Evolutionary conservation across 345 rosid genomes (phyloP).

Genomic region (Noccaea caerulescens): DNA sequence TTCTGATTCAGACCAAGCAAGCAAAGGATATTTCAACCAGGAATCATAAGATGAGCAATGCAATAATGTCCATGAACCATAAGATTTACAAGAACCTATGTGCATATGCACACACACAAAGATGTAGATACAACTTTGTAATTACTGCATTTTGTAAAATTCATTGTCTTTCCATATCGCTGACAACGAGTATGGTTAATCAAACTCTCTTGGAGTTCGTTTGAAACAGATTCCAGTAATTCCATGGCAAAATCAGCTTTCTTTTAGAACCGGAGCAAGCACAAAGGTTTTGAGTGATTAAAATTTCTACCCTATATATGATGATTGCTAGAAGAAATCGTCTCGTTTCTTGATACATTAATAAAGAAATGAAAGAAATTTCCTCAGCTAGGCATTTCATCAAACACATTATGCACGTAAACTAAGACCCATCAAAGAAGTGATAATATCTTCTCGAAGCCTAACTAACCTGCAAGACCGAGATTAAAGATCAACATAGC

Average conservation of each 20-base stretch:
- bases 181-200: background rate
- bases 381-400: constrained; percentile 42
- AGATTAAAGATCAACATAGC: constrained; percentile 66
- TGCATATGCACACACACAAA: background rate
- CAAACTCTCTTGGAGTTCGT: background rate
- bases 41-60: background rate
- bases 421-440: constrained; percentile 10
- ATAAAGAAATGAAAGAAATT: background rate
- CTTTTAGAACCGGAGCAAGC: constrained; percentile 1
- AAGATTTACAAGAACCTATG: background rate
- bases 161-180: background rate
- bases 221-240: constrained; percentile 5
- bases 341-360: background rate
- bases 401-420: constrained; percentile 47
- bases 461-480: constrained; percentile 73
- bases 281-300: background rate
- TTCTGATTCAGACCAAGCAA: constrained; percentile 9
- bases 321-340: background rate
- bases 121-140: too few species aligned
- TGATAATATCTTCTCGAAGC: background rate
- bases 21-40: background rate
- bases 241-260: background rate
- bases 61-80: constrained; percentile 10
- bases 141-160: background rate
- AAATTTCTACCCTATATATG: background rate